These are phyloP conservation scores for Linum lewisii DNA, from an alignment of 345 rosid species.

Conservation along the genomic window DNA sequence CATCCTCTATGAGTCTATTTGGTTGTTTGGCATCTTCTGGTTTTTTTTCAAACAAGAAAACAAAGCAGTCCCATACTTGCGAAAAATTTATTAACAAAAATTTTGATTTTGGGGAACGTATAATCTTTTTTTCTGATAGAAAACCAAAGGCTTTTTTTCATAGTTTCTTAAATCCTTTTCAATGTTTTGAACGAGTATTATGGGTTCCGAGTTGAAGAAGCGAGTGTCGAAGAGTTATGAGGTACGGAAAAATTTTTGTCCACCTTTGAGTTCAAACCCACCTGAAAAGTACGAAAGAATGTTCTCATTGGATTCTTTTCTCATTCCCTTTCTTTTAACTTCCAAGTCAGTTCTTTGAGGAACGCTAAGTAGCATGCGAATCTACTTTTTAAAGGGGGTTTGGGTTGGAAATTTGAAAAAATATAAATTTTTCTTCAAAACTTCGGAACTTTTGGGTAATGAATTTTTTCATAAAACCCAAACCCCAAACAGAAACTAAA, in stretches of 20 bases:
- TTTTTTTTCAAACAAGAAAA: too few species aligned
- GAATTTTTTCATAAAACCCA: background rate
- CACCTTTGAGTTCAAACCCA: slow-evolving; percentile 24
- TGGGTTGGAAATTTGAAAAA: slow-evolving; percentile 26
- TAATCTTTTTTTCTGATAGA: background rate
- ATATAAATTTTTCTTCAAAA: slow-evolving; percentile 24
- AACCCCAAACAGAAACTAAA: background rate
- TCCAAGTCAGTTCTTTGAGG: slow-evolving; percentile 8
- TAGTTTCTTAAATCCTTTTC: background rate
- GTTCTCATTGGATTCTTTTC: background rate
- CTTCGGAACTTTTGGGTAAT: slow-evolving; percentile 24
- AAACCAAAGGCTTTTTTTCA: background rate
- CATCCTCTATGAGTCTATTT: background rate
- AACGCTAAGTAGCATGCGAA: slow-evolving; percentile 30
- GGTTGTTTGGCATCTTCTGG: background rate
- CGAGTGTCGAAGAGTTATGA: slow-evolving; percentile 28
- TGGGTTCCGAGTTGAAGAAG: slow-evolving; percentile 15
- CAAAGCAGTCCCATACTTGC: too few species aligned
- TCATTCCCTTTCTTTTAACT: background rate
- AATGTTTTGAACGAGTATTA: background rate
- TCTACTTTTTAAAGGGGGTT: slow-evolving; percentile 27
- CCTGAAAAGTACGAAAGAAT: slow-evolving; percentile 12
- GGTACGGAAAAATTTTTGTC: slow-evolving; percentile 33
- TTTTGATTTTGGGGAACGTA: background rate
- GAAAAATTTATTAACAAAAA: too few species aligned